phyloP scores from a whole-genome alignment of 257 asterid genomes.

The Gentiana straminea region DNA sequence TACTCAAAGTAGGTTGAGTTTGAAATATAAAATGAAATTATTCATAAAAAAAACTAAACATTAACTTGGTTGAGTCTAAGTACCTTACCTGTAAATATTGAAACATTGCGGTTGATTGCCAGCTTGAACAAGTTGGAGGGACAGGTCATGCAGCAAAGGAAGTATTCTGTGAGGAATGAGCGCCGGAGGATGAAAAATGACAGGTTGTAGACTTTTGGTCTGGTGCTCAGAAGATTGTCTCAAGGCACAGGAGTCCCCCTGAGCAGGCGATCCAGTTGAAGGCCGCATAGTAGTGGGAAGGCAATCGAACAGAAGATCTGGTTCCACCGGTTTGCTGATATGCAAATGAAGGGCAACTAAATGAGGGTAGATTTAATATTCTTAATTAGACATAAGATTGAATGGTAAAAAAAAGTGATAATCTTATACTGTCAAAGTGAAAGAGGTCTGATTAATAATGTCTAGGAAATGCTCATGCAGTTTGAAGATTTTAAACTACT shows the following conservation, averaged over 20 bases:
- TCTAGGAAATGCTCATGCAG: neutral
- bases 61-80: neutral
- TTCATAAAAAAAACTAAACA: no score
- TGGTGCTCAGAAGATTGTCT: constrained; percentile 46
- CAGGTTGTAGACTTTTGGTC: constrained; percentile 41
- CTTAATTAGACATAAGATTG: no score
- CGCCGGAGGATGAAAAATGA: constrained; percentile 61
- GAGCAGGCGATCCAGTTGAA: constrained; percentile 50
- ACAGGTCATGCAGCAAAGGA: constrained; percentile 62
- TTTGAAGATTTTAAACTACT: neutral
- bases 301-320: constrained; percentile 84
- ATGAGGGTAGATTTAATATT: neutral
- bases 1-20: no score
- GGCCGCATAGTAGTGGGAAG: constrained; percentile 77
- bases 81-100: constrained; percentile 50
- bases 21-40: no score
- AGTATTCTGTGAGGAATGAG: constrained; percentile 67
- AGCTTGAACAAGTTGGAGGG: constrained; percentile 70
- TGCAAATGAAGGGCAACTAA: constrained; percentile 13
- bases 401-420: no score
- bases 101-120: constrained; percentile 69
- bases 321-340: constrained; percentile 92
- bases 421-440: no score
- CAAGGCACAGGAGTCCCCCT: constrained; percentile 31
- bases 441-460: no score